A percentile compares a stretch with the other conserved stretches of the same genome.
Conservation (phyloP, 352 stramenopile genomes). For the Vaucheria bursata region DNA sequence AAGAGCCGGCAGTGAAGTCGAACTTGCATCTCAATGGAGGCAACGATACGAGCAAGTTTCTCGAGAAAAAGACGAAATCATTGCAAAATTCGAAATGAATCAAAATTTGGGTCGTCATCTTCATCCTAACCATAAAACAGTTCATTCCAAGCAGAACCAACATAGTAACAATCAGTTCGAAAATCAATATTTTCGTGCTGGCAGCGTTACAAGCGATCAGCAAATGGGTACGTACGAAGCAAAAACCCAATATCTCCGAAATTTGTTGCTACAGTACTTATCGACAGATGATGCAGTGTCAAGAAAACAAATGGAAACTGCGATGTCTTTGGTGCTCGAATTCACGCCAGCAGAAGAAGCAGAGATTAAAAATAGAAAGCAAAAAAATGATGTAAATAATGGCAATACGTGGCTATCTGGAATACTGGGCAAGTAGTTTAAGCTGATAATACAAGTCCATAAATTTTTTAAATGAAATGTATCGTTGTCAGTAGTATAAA, state of each 20-base stretch:
- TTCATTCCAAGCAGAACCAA: not conserved
- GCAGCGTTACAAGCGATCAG: not conserved
- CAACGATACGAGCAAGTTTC: slow-evolving; percentile 43
- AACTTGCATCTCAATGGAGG: slow-evolving; percentile 47
- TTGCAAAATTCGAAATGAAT: slow-evolving; percentile 4
- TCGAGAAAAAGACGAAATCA: slow-evolving; percentile 3
- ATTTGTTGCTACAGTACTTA: slow-evolving; percentile 52
- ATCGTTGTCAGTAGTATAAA: too few species aligned
- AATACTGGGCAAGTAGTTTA: too few species aligned
- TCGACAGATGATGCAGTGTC: slow-evolving; percentile 38
- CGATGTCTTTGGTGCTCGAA: slow-evolving; percentile 48
- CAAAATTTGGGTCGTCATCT: not conserved
- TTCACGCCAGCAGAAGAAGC: slow-evolving; percentile 13
- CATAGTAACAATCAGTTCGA: not conserved
- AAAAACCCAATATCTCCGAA: slow-evolving; percentile 49
- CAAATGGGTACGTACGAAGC: slow-evolving; percentile 20
- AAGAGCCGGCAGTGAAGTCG: slow-evolving; percentile 26
- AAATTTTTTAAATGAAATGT: too few species aligned
- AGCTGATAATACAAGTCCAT: too few species aligned
- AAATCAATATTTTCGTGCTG: too few species aligned
- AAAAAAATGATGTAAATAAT: not conserved
- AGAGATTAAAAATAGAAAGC: not conserved
- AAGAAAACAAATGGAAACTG: slow-evolving; percentile 50
- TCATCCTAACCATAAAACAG: not conserved
- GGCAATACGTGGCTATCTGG: not conserved